Percentiles rank a stretch among this genome's conserved stretches.
Evolutionary conservation across 2,329 filamentous ascomycete species (phyloP).

Genomic region (Xylariaceae sp.): DNA sequence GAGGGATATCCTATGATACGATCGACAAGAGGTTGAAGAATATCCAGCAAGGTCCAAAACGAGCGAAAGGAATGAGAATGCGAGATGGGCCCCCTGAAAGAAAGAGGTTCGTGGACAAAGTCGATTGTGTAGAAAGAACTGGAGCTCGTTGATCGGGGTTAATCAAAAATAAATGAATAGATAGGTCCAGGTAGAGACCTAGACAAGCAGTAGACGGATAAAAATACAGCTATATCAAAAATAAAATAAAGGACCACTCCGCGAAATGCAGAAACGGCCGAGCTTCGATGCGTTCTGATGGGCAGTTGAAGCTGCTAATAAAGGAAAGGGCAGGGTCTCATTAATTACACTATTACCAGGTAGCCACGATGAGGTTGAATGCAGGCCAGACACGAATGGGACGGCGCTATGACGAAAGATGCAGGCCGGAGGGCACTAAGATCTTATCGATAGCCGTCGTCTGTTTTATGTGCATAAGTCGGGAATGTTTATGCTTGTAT

Average conservation of each 20-base stretch:
- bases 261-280: background rate
- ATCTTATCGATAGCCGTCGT: no score
- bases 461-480: no score
- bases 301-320: background rate
- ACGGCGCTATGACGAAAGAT: background rate
- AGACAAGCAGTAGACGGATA: background rate
- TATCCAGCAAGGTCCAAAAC: background rate
- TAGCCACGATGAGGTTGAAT: background rate
- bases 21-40: background rate
- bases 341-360: background rate
- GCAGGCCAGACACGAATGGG: background rate
- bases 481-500: no score
- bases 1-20: background rate
- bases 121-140: background rate
- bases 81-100: background rate
- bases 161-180: background rate
- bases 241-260: background rate
- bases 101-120: background rate
- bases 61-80: background rate
- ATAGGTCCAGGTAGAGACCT: background rate
- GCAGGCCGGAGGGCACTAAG: no score
- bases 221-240: background rate
- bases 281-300: background rate
- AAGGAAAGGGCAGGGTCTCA: background rate
- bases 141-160: background rate